A percentile compares a stretch with the other conserved stretches of the same genome.
These are phyloP conservation scores for Fusarium kyushuense DNA, from an alignment of 2,329 filamentous ascomycete species.

Conservation along the genomic window DNA sequence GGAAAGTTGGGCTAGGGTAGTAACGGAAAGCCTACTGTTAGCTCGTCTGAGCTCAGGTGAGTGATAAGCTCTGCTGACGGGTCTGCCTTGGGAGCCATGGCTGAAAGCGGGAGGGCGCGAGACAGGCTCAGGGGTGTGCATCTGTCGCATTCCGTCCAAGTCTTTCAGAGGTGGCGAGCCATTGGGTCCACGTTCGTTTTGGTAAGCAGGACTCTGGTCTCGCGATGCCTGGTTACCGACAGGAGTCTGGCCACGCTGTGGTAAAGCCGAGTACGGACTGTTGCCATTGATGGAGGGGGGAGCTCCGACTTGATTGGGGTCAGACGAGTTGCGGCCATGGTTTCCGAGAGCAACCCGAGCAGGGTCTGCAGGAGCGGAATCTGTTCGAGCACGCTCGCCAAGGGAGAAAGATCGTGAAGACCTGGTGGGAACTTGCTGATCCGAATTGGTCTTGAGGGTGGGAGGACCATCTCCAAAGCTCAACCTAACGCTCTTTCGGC, in stretches of 20 bases:
- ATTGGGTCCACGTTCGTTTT: conserved; percentile 61
- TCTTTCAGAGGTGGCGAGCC: conserved; percentile 59
- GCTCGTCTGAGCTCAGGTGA: conserved; percentile 83
- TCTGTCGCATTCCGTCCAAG: conserved; percentile 65
- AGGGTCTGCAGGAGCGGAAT: conserved; percentile 63
- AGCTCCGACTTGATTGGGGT: conserved; percentile 52
- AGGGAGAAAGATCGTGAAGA: conserved; percentile 66
- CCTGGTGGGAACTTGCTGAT: conserved; percentile 63
- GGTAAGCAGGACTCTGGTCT: conserved; percentile 68
- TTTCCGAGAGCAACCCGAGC: conserved; percentile 54
- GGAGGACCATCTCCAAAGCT: conserved; percentile 58
- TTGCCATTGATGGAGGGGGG: conserved; percentile 44
- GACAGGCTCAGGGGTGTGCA: conserved; percentile 80
- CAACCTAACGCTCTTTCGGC: conserved; percentile 68
- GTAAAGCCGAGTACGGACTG: conserved; percentile 50
- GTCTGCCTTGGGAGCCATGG: conserved; percentile 78
- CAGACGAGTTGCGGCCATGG: conserved; percentile 63
- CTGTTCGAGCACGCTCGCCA: conserved; percentile 59
- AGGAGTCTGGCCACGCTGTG: conserved; percentile 53
- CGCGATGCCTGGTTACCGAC: conserved; percentile 59
- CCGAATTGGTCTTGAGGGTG: conserved; percentile 52
- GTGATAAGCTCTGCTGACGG: conserved; percentile 75
- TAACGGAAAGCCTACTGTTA: conserved; percentile 84
- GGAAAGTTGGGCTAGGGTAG: conserved; percentile 83
- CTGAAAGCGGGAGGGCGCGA: conserved; percentile 82